A percentile compares a stretch with the other conserved stretches of the same genome.
phyloP scores from a whole-genome alignment of 192 early-diverging fungal genomes.

The Entomortierella parvispora region DNA sequence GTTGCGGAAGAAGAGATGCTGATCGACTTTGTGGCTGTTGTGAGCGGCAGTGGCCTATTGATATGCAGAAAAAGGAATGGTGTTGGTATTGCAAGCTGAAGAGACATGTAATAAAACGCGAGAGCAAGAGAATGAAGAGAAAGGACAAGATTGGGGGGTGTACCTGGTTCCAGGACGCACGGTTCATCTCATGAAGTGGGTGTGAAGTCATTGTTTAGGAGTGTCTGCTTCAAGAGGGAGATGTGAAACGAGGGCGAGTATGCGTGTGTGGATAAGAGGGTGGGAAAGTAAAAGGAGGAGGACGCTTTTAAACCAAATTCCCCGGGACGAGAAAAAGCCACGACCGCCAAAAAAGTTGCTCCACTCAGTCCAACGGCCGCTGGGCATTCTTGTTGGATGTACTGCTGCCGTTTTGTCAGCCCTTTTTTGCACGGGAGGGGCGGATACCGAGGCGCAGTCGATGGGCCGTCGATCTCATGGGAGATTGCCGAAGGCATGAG shows the following conservation, averaged over 20 bases:
- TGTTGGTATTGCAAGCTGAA: too few species aligned
- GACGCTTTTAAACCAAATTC: too few species aligned
- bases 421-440: neutral
- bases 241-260: neutral
- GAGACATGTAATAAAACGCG: neutral
- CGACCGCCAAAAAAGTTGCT: too few species aligned
- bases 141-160: too few species aligned
- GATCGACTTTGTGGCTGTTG: slow-evolving; percentile 48
- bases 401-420: too few species aligned
- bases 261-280: neutral
- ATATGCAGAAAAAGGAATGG: too few species aligned
- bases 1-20: slow-evolving; percentile 38
- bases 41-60: slow-evolving; percentile 32
- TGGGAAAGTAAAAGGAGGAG: neutral
- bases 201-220: neutral
- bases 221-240: neutral
- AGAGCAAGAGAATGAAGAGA: neutral
- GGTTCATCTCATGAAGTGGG: slow-evolving; percentile 32
- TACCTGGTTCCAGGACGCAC: slow-evolving; percentile 41
- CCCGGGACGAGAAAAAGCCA: too few species aligned
- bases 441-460: neutral
- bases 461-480: neutral
- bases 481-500: too few species aligned
- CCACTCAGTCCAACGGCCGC: neutral
- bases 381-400: neutral